Conservation (phyloP, 257 asterid genomes). For the Solanum pinnatisectum region DNA sequence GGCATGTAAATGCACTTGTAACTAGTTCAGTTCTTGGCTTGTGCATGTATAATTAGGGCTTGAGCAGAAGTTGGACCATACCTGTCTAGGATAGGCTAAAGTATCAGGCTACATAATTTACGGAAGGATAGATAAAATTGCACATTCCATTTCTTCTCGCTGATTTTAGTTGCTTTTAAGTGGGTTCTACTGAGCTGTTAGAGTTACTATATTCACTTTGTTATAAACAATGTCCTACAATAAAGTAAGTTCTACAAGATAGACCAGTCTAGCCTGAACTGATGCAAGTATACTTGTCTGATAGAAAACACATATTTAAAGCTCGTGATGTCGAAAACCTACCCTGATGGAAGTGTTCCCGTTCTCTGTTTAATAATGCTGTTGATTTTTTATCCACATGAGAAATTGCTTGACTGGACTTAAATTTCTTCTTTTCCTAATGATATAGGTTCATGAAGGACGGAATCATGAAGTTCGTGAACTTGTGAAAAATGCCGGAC, state of each 20-base stretch:
- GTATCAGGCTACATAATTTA: background rate
- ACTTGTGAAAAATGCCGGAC: constrained; percentile 95
- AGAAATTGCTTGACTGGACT: background rate
- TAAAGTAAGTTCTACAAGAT: background rate
- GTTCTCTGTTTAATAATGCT: background rate
- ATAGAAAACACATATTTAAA: background rate
- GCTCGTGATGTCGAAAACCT: background rate
- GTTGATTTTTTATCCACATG: background rate
- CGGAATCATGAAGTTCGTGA: constrained; percentile 98
- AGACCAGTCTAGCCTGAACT: background rate
- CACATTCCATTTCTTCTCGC: background rate
- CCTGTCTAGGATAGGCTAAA: background rate
- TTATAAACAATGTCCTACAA: background rate
- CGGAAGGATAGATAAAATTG: background rate
- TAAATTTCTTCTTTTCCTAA: background rate
- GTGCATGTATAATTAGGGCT: background rate
- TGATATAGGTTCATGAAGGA: constrained; percentile 89
- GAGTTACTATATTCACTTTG: background rate
- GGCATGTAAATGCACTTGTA: background rate
- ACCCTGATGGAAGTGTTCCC: background rate
- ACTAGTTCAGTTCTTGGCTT: background rate
- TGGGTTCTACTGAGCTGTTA: background rate
- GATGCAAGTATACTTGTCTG: background rate
- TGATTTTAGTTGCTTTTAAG: background rate
- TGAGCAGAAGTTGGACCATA: background rate